Evolutionary conservation across 371 early-diverging fungal species (phyloP), one percentile per base, ranked within the genome.

Genomic region (Fennellomyces sp.): DNA sequence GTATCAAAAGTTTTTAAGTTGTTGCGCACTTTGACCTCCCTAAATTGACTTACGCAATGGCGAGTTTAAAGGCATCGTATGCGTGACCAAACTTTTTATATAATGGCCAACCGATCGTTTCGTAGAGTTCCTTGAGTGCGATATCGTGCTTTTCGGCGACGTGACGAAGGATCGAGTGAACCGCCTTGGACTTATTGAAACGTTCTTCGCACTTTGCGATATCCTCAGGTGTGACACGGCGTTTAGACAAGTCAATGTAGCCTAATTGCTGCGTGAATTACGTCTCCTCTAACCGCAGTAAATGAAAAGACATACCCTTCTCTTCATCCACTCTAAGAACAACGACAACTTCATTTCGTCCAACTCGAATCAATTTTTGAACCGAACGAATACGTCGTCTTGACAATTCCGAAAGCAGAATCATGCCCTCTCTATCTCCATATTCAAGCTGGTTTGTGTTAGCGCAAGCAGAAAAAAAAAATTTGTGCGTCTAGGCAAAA

Each of bases 221-320:
- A 69, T 99, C 99, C 69, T 97, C 97, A n/a, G 94, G 90, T n/a
- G 93, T 89, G 30, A 98, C 99, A 70, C 96, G 89, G 73, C 97
- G 91, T 86, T 99, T 98, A 29, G 97, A 97, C 66, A 99, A 76
- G 82, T 99, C 99, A 75, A 99, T 99, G 83, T 99, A 99, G 47
- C 99, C 92, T 92, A 71, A 5, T 8, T 21, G n/a, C n/a, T n/a
- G n/a, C n/a, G n/a, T n/a, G n/a, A n/a, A n/a, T n/a, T n/a, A n/a
- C n/a, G n/a, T n/a, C n/a, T n/a, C n/a, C n/a, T n/a, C n/a, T n/a
- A n/a, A n/a, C n/a, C n/a, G n/a, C n/a, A n/a, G n/a, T n/a, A n/a
- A n/a, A n/a, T n/a, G n/a, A n/a, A n/a, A n/a, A n/a, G n/a, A n/a
- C n/a, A n/a, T 72, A 91, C 94, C 99, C 83, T 99, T 99, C 72